Base-by-base conservation (phyloP, 2,329 filamentous ascomycete genomes). In the Penicillium sp. region DNA sequence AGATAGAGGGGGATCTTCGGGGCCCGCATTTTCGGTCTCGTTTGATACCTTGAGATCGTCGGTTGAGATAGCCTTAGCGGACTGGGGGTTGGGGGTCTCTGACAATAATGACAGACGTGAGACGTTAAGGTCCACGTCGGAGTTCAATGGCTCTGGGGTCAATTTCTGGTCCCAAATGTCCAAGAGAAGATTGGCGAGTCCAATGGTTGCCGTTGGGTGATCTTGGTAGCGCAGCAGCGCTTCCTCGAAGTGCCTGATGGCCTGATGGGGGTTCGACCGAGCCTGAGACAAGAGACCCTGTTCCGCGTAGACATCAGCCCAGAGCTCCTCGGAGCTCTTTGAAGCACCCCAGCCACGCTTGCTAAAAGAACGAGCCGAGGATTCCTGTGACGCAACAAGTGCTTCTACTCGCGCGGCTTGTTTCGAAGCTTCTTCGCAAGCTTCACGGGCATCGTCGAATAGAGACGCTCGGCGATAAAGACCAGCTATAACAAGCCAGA, bases 401-500 rank as follows among this genome's bases (percentile, higher is more conserved):
- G 79, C 74, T 73, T 96, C 91, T 12, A 96, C 81, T 0, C 77
- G 79, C 63, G 88, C 82, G 2, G 91, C 87, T 37, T 96, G 82
- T 69, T 89, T 90, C 58, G 86, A 82, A 1, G 93, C 94, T 78
- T 97, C 94, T 12, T 86, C 82, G 29, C 93, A 85, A 7, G 93
- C 91, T 52, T 88, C 90, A 65, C 85, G 85, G 13, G 90, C 87
- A 71, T 97, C 93, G 21, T 93, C 88, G 55, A 86, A 85, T 78
- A 95, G 86, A 9, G 84, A 84, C 8, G 93, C 91, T 53, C 91
- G 85, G 29, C 91, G 86, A 71, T 97, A 99, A 63, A 97, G 87
- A 0, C 89, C 89, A 2, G 91, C 89, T 60, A 97, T 91, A 71
- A 94, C 89, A 9, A 97, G 81, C 94, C 94, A 99, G 33, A 97